Evolutionary conservation across 257 asterid genomes (phyloP), one percentile per base, ranked within the genome.

Genomic region (Ehretia macrophylla): DNA sequence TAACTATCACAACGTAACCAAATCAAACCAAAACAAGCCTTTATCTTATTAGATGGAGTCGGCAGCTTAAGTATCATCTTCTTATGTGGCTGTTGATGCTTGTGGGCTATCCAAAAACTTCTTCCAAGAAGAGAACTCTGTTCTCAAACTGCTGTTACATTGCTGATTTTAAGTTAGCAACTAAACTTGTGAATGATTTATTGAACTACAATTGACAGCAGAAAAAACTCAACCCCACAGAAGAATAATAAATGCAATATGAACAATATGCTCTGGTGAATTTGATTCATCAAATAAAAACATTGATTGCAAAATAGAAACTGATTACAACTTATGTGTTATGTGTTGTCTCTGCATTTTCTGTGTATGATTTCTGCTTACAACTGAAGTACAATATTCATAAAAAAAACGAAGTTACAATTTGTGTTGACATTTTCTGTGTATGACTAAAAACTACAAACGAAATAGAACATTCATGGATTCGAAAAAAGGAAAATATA

Each of bases 381-480:
- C 12, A 42, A 42, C 47, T 42, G 16, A 42, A 42, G 47, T 42
- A 42, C 47, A 42, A 27, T 42, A 14, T 42, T 42, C 8, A 42
- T 42, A 3, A 42, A 42, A 10, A 42, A 1, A 38, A 38, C 9
- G 11, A 38, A 38, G 4, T 10, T 42, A 42, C 47, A 42, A 42
- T 14, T 14, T 42, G 12, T 42, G 47, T 42, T 10, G 3, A 10
- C 47, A 42, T 42, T 10, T 42, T 42, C 47, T 42, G 16, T 42
- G 47, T 42, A 42, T 42, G 47, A 42, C 47, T 42, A 42, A 42
- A 42, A 42, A 10, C 47, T 42, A 42, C 2, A 42, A 42, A 42
- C 11, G 47, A 42, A 53, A 67, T 32, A 51, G 48, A 69, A 64
- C 51, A 56, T 59, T 38, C 65, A 60, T 27, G 47, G 23, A 68